Percentiles rank a stretch among this genome's conserved stretches.
phyloP scores from a whole-genome alignment of 2,329 filamentous ascomycete genomes.

The Nigrospora sphaerica region DNA sequence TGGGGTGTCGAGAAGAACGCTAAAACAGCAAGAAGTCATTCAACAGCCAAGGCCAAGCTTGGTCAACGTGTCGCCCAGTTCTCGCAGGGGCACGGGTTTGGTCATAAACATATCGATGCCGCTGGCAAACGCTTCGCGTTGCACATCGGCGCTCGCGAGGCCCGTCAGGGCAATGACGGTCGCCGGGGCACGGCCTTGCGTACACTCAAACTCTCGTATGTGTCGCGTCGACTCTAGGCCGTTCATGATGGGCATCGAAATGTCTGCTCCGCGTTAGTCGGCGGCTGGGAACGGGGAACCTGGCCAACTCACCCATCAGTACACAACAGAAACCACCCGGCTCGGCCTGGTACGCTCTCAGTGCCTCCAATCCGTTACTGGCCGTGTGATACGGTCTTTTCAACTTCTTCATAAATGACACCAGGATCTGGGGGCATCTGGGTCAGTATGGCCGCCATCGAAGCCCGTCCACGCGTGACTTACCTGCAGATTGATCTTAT shows the following conservation, averaged over 20 bases:
- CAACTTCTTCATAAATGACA: constrained; percentile 21
- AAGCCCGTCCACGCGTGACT: constrained; percentile 1
- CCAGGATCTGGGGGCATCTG: constrained; percentile 15
- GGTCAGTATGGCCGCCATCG: background rate
- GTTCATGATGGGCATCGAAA: constrained; percentile 39
- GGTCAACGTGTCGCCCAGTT: constrained; percentile 12
- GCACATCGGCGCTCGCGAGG: constrained; percentile 31
- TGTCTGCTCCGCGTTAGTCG: constrained; percentile 18
- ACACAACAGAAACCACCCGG: constrained; percentile 6
- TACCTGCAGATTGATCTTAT: constrained; percentile 28
- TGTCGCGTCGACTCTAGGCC: constrained; percentile 29
- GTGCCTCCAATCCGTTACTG: constrained; percentile 28
- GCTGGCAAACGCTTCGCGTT: constrained; percentile 36
- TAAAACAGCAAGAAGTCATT: background rate
- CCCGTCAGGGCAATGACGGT: constrained; percentile 38
- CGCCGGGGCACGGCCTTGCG: constrained; percentile 25
- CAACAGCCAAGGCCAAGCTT: background rate
- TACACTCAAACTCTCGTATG: constrained; percentile 32
- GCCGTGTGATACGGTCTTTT: constrained; percentile 24
- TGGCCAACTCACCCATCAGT: constrained; percentile 6
- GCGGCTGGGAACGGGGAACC: background rate
- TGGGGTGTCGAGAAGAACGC: background rate
- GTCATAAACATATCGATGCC: constrained; percentile 40
- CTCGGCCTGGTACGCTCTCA: constrained; percentile 21
- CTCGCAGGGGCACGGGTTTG: constrained; percentile 34